Evolutionary conservation across 495 filamentous ascomycete genomes (phyloP).

Genomic region (Polyplosphaeria fusca): DNA sequence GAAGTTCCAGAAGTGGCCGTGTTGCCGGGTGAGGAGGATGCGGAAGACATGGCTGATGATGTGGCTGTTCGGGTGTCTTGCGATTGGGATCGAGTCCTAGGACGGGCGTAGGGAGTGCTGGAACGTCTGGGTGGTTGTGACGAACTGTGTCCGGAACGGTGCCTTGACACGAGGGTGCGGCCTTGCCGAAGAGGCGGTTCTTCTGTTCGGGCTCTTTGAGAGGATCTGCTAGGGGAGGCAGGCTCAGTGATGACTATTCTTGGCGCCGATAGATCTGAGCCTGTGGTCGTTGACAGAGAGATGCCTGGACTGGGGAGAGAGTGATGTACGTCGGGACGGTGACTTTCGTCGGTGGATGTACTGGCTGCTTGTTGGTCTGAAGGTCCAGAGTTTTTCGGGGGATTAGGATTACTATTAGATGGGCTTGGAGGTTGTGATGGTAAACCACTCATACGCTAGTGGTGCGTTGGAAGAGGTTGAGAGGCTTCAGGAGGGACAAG

Average conservation of each 20-base stretch:
- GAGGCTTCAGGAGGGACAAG: neutral
- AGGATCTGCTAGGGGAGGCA: neutral
- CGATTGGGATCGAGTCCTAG: constrained; percentile 8
- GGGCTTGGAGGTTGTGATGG: constrained; percentile 11
- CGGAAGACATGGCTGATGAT: constrained; percentile 26
- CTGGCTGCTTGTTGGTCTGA: constrained; percentile 1
- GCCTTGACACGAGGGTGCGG: constrained; percentile 17
- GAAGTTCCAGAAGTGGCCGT: constrained; percentile 20
- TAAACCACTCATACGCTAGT: constrained; percentile 18
- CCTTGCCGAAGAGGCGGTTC: constrained; percentile 6
- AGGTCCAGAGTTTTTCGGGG: constrained; percentile 1
- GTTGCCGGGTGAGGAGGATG: constrained; percentile 26
- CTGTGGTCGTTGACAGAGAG: neutral
- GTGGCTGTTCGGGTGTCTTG: neutral
- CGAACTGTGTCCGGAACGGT: constrained; percentile 1
- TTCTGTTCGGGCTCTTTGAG: neutral
- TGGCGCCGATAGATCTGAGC: constrained; percentile 2
- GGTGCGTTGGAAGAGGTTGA: neutral
- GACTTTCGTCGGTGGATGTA: neutral
- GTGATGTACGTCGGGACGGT: neutral
- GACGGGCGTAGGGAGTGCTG: constrained; percentile 16
- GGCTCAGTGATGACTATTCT: constrained; percentile 19
- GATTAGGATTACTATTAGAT: constrained; percentile 8
- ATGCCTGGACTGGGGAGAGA: neutral
- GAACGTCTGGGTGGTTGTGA: constrained; percentile 19